These are phyloP conservation scores for Coemansia sp. DNA, from an alignment of 192 early-diverging fungal genomes.

Conservation along the genomic window DNA sequence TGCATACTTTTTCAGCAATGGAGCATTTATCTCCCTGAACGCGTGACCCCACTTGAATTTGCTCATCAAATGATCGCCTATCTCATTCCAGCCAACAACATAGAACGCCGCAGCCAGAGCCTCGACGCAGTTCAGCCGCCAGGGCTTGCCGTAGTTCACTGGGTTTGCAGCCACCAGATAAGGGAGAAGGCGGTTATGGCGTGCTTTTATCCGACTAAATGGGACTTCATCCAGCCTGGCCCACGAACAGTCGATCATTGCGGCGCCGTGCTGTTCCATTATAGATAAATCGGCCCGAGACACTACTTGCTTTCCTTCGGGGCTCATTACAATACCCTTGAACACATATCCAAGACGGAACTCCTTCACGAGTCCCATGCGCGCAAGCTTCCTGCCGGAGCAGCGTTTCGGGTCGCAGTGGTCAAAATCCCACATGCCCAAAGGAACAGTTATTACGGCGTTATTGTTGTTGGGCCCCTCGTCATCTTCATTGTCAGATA, in stretches of 20 bases:
- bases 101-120: constrained; percentile 93
- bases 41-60: constrained; percentile 97
- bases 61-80: constrained; percentile 73
- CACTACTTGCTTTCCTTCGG: constrained; percentile 83
- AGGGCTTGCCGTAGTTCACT: constrained; percentile 96
- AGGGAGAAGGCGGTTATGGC: constrained; percentile 88
- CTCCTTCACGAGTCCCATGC: constrained; percentile 75
- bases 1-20: constrained; percentile 73
- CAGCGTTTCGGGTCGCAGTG: constrained; percentile 99
- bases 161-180: constrained; percentile 96
- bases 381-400: constrained; percentile 87
- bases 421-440: constrained; percentile 95
- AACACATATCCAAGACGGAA: constrained; percentile 84
- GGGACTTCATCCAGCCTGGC: constrained; percentile 92
- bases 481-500: not conserved
- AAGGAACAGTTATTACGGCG: constrained; percentile 53
- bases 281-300: constrained; percentile 82
- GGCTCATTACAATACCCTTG: constrained; percentile 87
- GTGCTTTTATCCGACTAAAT: constrained; percentile 80
- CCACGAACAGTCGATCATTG: constrained; percentile 98
- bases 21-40: constrained; percentile 87
- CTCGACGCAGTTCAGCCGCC: constrained; percentile 96
- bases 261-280: constrained; percentile 74
- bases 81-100: constrained; percentile 75
- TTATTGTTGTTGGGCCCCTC: constrained; percentile 3